Evolutionary conservation across 805 yeast genomes (phyloP).

Genomic region (Saturnispora diversa): DNA sequence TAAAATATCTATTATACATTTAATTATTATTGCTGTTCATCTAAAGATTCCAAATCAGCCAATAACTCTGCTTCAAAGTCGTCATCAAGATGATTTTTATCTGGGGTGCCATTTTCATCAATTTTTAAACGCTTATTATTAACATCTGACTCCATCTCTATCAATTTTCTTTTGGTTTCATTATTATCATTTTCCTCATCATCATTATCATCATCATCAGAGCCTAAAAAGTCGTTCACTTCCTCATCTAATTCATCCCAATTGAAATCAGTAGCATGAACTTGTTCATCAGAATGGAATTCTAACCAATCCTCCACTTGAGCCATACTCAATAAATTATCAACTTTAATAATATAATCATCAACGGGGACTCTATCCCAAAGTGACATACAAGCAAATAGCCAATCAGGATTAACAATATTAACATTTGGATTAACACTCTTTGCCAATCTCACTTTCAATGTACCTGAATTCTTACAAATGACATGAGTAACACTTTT

Average conservation of each 20-base stretch:
- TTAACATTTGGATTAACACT: slow-evolving; percentile 51
- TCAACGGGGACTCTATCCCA: slow-evolving; percentile 68
- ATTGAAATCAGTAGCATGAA: slow-evolving; percentile 38
- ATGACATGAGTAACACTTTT: slow-evolving; percentile 81
- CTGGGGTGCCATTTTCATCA: slow-evolving; percentile 1
- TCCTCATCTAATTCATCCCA: slow-evolving; percentile 50
- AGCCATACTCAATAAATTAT: slow-evolving; percentile 36
- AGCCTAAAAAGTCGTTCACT: slow-evolving; percentile 42
- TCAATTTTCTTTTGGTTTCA: slow-evolving; percentile 14
- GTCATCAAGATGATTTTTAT: slow-evolving; percentile 29
- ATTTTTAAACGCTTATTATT: background rate
- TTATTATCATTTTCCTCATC: slow-evolving; percentile 19
- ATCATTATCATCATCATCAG: slow-evolving; percentile 35
- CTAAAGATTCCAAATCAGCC: slow-evolving; percentile 20
- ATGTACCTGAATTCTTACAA: slow-evolving; percentile 71
- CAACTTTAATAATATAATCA: slow-evolving; percentile 47
- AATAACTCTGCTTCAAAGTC: slow-evolving; percentile 12
- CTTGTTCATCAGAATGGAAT: slow-evolving; percentile 31
- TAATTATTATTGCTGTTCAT: slow-evolving; percentile 17
- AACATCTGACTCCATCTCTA: background rate
- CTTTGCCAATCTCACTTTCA: slow-evolving; percentile 76
- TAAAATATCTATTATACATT: background rate
- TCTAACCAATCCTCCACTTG: slow-evolving; percentile 39
- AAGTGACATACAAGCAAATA: slow-evolving; percentile 71
- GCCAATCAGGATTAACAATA: slow-evolving; percentile 89